Percentiles rank a stretch among this genome's conserved stretches.
Evolutionary conservation across 768 basidiomycete species (phyloP).

Genomic region (Tylopilus sp.): DNA sequence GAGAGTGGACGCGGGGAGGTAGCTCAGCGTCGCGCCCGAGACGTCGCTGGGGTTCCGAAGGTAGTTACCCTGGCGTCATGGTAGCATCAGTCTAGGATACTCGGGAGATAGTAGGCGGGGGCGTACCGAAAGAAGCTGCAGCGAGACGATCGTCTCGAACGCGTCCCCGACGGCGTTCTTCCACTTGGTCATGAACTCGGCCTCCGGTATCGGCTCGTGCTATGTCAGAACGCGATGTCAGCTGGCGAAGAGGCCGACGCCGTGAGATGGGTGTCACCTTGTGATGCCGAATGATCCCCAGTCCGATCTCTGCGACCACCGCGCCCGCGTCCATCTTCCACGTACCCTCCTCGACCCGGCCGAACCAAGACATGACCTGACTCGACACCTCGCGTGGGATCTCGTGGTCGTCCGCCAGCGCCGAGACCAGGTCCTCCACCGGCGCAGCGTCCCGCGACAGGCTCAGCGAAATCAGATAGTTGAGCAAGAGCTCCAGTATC

Average conservation of each 20-base stretch:
- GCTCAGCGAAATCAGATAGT: constrained; percentile 62
- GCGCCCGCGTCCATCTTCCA: constrained; percentile 67
- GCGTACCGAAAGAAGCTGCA: constrained; percentile 66
- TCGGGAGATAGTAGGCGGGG: not conserved
- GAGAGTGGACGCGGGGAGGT: constrained; percentile 73
- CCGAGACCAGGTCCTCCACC: constrained; percentile 54
- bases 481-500: constrained; percentile 75
- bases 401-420: constrained; percentile 72
- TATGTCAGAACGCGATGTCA: constrained; percentile 24
- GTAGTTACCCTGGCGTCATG: constrained; percentile 67
- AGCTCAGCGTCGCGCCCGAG: constrained; percentile 45
- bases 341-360: constrained; percentile 46
- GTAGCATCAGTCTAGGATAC: not conserved
- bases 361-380: constrained; percentile 86
- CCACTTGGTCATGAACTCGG: constrained; percentile 66
- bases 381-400: constrained; percentile 54
- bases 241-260: not conserved
- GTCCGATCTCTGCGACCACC: constrained; percentile 72
- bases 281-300: constrained; percentile 64
- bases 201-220: constrained; percentile 57
- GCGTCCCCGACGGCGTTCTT: constrained; percentile 71
- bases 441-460: constrained; percentile 50
- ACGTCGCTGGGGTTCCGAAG: constrained; percentile 43
- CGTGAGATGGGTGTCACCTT: constrained; percentile 38
- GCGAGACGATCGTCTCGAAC: constrained; percentile 58